phyloP scores from a whole-genome alignment of 1,284 basidiomycete genomes.

The Cutaneotrichosporon mucoides region DNA sequence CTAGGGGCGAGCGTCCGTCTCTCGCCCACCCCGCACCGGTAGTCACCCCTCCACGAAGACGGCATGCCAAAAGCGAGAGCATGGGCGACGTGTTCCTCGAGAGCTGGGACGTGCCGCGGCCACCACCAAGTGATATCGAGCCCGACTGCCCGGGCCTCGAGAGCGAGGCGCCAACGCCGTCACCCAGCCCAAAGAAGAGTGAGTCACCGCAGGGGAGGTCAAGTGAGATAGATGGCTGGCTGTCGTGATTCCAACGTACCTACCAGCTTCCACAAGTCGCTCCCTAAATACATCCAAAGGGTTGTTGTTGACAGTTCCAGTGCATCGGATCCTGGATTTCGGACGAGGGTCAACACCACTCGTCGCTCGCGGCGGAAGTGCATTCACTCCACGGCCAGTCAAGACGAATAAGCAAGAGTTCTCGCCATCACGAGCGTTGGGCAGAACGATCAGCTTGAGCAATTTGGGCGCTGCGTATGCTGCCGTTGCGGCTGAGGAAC shows the following conservation, averaged over 20 bases:
- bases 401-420: neutral
- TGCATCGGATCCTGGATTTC: slow-evolving; percentile 13
- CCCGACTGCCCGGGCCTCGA: slow-evolving; percentile 2
- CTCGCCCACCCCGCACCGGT: too few species aligned
- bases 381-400: slow-evolving; percentile 7
- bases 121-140: neutral
- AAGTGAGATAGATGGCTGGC: neutral
- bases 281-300: too few species aligned
- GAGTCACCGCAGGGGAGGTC: neutral
- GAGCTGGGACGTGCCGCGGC: neutral
- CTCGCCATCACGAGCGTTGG: neutral
- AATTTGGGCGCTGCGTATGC: slow-evolving; percentile 6
- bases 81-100: neutral
- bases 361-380: slow-evolving; percentile 4
- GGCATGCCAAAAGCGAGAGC: neutral
- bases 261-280: too few species aligned
- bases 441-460: slow-evolving; percentile 13
- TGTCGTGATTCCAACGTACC: too few species aligned
- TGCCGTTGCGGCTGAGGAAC: neutral
- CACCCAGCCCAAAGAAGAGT: neutral
- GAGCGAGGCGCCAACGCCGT: neutral
- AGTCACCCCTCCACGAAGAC: neutral
- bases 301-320: neutral
- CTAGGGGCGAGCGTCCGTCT: too few species aligned
- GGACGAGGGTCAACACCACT: slow-evolving; percentile 4